Evolutionary conservation across 75 land plant genomes (phyloP), one percentile per base, ranked within the genome.

Genomic region (Cryptomeria japonica): DNA sequence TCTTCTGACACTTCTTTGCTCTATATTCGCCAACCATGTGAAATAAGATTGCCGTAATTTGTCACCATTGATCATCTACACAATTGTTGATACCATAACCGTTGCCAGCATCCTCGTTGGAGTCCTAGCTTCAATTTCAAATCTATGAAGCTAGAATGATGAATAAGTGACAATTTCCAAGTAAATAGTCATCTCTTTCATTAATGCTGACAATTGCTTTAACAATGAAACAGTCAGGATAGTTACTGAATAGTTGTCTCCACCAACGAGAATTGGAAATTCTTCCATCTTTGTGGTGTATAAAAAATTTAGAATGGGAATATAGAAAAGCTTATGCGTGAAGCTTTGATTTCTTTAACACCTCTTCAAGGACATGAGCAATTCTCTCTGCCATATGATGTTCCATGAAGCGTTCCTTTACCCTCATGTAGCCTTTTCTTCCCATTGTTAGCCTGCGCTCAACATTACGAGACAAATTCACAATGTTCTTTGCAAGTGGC

Each of bases 341-440:
- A 12, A 25, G 85, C 86, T 87, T 91, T 6, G 95, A 82, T 78
- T 87, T 92, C 79, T 87, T 47, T 76, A 96, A 83, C 10, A 96
- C 88, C 14, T 92, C 90, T 89, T 93, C 91, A 12, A 97, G 89
- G 53, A 97, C 98, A 13, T 8, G 39, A 37, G 96, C 95, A 41
- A 97, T 97, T 86, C 98, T 91, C 11, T 89, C 89, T 28, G 97
- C 92, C 98, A 97, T 95, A 86, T 97, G 99, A 15, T 89, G 86
- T 85, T 97, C 98, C 88, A 93, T 84, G 85, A 97, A 97, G 75
- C 84, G 90, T 37, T 96, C 94, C 82, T 94, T 93, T 46, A 97
- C 99, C 88, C 96, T 93, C 61, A 89, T 90, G 83, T 95, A 95
- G 16, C 99, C 99, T 82, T 83, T 89, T 85, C 89, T 92, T 13